Conservation (phyloP, 75 land plant species). For the Cryptomeria japonica region DNA sequence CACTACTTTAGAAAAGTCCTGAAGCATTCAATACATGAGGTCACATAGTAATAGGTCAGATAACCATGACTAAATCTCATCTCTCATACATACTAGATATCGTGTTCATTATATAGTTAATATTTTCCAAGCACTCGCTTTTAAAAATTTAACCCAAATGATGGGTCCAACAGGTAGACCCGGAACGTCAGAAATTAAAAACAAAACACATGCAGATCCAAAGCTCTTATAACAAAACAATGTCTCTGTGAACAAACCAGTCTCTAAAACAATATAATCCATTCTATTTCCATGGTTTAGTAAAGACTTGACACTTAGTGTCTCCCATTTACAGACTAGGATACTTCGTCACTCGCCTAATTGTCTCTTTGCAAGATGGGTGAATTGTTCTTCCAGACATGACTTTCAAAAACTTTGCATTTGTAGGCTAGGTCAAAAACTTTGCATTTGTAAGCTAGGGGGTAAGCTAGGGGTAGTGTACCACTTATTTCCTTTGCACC, state of each 20-base stretch:
- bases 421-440: not conserved
- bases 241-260: too few species aligned
- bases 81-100: not conserved
- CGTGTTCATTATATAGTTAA: not conserved
- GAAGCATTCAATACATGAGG: not conserved
- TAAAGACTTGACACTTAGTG: not conserved
- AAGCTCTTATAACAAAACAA: too few species aligned
- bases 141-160: not conserved
- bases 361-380: not conserved
- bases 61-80: not conserved
- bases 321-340: not conserved
- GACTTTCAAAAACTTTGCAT: not conserved
- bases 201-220: too few species aligned
- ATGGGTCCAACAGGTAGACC: not conserved
- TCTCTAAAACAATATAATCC: not conserved
- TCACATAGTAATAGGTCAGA: not conserved
- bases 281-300: not conserved
- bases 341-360: not conserved
- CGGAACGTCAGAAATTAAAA: not conserved
- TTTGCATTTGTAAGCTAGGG: too few species aligned
- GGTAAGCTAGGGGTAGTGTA: too few species aligned
- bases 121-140: not conserved
- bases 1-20: not conserved
- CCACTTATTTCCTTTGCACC: not conserved
- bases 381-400: not conserved